Conservation (phyloP, 768 basidiomycete species). For the Hygrocybe coccinea region DNA sequence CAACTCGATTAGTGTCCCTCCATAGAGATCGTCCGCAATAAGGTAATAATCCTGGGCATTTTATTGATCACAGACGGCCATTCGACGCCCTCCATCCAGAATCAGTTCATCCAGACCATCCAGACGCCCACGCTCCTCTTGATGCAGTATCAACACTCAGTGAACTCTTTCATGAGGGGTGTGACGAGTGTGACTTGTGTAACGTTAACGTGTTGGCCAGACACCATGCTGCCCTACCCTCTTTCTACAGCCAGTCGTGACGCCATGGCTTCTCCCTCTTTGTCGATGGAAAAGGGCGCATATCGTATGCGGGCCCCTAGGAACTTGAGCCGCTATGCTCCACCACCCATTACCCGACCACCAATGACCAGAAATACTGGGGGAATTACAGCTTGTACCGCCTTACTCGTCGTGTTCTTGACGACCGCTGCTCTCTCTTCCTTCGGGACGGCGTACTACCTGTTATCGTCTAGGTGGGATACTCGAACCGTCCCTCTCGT, state of each 20-base stretch:
- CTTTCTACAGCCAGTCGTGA: conserved; percentile 18
- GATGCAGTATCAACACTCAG: no score
- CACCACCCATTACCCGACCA: conserved; percentile 16
- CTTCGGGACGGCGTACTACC: conserved; percentile 59
- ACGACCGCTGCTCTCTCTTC: conserved; percentile 45
- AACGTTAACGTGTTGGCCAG: no score
- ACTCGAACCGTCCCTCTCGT: conserved; percentile 15
- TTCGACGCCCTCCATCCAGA: no score
- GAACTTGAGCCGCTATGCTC: conserved; percentile 16
- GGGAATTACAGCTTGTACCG: conserved; percentile 28
- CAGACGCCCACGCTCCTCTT: no score
- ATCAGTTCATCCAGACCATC: no score
- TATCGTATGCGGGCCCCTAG: conserved; percentile 55
- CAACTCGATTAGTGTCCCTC: no score
- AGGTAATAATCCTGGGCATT: no score
- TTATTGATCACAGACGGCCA: no score
- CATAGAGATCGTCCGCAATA: no score
- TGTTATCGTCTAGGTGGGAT: conserved; percentile 59
- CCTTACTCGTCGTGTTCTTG: conserved; percentile 44
- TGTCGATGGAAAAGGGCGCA: conserved; percentile 59
- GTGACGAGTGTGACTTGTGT: no score
- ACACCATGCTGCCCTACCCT: conserved; percentile 26
- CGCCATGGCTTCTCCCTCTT: conserved; percentile 50
- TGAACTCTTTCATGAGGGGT: no score
- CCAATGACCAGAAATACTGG: background rate